phyloP scores from a whole-genome alignment of 371 early-diverging fungal genomes.

The Mortierella sp. region DNA sequence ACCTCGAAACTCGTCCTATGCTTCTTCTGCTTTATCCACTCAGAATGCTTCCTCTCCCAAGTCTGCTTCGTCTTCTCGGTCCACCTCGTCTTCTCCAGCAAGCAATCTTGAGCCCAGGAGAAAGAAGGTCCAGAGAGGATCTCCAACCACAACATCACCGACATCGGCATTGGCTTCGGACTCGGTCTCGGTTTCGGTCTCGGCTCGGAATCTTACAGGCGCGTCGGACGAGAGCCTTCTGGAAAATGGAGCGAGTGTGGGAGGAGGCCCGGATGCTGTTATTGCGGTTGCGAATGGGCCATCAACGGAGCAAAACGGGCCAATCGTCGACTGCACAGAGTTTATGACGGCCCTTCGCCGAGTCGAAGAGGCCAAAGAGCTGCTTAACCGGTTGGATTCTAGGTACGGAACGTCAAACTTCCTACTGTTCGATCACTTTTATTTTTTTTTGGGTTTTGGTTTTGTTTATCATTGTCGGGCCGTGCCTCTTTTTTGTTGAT shows the following conservation, averaged over 20 bases:
- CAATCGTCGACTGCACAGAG: neutral
- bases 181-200: no score
- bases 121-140: neutral
- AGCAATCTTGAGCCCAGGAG: neutral
- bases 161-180: neutral
- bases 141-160: neutral
- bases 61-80: neutral
- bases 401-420: neutral
- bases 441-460: neutral
- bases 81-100: neutral
- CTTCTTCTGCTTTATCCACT: neutral
- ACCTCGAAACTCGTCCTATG: neutral
- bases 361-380: neutral
- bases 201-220: neutral
- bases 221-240: neutral
- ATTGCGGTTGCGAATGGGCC: no score
- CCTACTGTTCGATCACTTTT: neutral
- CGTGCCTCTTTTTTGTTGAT: neutral
- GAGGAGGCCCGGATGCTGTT: neutral
- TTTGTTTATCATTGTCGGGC: neutral
- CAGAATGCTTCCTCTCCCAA: neutral
- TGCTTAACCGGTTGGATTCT: no score
- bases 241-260: neutral
- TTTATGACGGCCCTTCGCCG: neutral
- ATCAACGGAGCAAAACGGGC: neutral